These are phyloP conservation scores for Talaromyces thailandensis DNA, from an alignment of 495 filamentous ascomycete species.

Conservation along the genomic window DNA sequence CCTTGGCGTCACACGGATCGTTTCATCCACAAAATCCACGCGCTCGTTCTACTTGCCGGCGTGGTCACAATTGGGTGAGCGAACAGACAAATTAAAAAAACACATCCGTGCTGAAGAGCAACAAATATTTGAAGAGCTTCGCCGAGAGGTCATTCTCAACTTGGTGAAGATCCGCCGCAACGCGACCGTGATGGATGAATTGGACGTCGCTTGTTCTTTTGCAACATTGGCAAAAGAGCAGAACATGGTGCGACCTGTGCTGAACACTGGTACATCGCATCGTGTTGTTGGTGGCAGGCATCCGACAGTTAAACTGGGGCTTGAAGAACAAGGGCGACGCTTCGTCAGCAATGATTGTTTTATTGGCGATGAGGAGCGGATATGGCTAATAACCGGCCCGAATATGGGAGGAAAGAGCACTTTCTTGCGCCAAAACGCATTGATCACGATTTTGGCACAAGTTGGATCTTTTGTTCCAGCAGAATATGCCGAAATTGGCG, in stretches of 20 bases:
- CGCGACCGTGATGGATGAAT: conserved; percentile 79
- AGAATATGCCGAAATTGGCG: conserved; percentile 68
- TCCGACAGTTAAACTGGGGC: conserved; percentile 75
- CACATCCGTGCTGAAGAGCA: conserved; percentile 77
- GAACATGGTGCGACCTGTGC: conserved; percentile 58
- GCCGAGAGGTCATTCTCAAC: conserved; percentile 65
- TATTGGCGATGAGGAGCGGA: conserved; percentile 55
- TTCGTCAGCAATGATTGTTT: conserved; percentile 87
- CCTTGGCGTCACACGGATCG: conserved; percentile 43
- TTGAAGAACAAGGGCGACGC: conserved; percentile 67
- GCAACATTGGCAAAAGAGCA: conserved; percentile 69
- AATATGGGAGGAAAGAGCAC: conserved; percentile 99
- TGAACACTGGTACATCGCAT: conserved; percentile 49
- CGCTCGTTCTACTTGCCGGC: conserved; percentile 72
- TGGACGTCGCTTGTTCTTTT: conserved; percentile 82
- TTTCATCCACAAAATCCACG: conserved; percentile 74
- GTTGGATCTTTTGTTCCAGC: conserved; percentile 89
- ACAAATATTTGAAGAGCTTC: conserved; percentile 58
- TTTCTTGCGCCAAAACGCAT: conserved; percentile 86
- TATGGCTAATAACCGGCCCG: conserved; percentile 93
- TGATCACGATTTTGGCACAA: conserved; percentile 89
- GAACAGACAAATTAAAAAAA: conserved; percentile 60
- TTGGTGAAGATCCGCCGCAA: conserved; percentile 80
- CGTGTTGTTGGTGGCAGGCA: conserved; percentile 79
- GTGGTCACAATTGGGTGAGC: conserved; percentile 73